A percentile compares a stretch with the other conserved stretches of the same genome.
Conservation (phyloP, 305 asterid species). For the Solanum aculeatissimum region DNA sequence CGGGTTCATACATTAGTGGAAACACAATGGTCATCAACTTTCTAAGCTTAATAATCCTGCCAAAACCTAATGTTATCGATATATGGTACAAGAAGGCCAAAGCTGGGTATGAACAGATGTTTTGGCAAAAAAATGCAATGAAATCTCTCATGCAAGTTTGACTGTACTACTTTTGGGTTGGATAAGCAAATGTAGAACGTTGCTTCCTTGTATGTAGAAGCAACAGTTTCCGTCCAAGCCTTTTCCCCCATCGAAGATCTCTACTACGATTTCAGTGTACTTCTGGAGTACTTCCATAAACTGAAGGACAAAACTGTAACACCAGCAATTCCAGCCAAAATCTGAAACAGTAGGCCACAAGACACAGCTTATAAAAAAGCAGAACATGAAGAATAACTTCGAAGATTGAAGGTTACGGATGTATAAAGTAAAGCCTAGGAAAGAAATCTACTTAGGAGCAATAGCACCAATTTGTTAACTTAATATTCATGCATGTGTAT, state of each 20-base stretch:
- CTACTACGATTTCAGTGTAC: conserved; percentile 28
- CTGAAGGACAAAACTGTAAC: conserved; percentile 39
- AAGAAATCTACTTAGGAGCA: neutral
- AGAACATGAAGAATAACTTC: neutral
- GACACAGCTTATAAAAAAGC: neutral
- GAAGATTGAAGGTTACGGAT: neutral
- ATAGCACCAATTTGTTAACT: neutral
- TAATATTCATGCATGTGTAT: neutral
- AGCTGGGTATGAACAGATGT: neutral
- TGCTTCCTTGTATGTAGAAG: neutral
- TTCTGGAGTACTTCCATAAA: conserved; percentile 61
- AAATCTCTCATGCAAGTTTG: neutral
- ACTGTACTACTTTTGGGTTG: neutral
- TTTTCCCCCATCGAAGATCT: neutral
- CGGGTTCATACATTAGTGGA: neutral
- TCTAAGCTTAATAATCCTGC: neutral
- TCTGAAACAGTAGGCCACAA: conserved; percentile 29
- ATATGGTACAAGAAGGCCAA: neutral
- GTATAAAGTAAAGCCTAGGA: neutral
- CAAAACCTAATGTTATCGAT: neutral
- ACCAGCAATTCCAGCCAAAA: conserved; percentile 64
- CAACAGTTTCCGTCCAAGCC: neutral
- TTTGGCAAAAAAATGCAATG: neutral
- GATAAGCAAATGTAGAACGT: neutral
- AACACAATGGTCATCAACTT: neutral